These are phyloP conservation scores for Hortiboletus campestris DNA, from an alignment of 768 basidiomycete species.

Conservation along the genomic window DNA sequence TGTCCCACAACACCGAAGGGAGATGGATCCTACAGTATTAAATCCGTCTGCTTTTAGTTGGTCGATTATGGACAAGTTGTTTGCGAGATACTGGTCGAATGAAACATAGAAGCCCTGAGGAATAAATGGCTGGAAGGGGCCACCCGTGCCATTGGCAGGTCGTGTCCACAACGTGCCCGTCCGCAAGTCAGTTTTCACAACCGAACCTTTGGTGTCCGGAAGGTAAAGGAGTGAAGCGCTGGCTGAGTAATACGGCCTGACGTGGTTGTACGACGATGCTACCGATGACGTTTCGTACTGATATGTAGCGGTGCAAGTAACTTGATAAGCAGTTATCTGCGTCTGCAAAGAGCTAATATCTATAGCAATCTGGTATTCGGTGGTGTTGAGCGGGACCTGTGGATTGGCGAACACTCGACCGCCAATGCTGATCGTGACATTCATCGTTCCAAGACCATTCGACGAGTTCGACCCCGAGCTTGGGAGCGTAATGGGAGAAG, in stretches of 20 bases:
- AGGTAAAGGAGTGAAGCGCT: conserved; percentile 41
- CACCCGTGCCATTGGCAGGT: conserved; percentile 23
- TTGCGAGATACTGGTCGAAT: conserved; percentile 53
- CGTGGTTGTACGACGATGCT: no score
- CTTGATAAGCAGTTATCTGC: conserved; percentile 28
- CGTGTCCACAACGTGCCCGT: conserved; percentile 45
- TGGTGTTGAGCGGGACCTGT: conserved; percentile 33
- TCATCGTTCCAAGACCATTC: conserved; percentile 6
- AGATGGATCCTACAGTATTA: conserved; percentile 17
- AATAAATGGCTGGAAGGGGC: conserved; percentile 41
- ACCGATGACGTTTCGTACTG: neutral
- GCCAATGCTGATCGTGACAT: conserved; percentile 33
- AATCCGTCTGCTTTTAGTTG: conserved; percentile 58
- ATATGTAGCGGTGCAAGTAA: conserved; percentile 37
- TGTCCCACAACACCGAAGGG: neutral
- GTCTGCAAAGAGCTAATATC: conserved; percentile 32
- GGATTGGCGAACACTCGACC: conserved; percentile 21
- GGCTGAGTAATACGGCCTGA: conserved; percentile 31
- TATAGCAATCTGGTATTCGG: conserved; percentile 21
- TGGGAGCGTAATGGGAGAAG: conserved; percentile 27
- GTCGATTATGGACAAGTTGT: conserved; percentile 51
- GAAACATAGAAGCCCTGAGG: conserved; percentile 76
- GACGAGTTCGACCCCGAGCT: no score
- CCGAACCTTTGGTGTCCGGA: conserved; percentile 34
- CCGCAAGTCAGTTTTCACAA: conserved; percentile 48